Conservation (phyloP, 2,329 filamentous ascomycete genomes). For the Trichoderma brevicompactum region DNA sequence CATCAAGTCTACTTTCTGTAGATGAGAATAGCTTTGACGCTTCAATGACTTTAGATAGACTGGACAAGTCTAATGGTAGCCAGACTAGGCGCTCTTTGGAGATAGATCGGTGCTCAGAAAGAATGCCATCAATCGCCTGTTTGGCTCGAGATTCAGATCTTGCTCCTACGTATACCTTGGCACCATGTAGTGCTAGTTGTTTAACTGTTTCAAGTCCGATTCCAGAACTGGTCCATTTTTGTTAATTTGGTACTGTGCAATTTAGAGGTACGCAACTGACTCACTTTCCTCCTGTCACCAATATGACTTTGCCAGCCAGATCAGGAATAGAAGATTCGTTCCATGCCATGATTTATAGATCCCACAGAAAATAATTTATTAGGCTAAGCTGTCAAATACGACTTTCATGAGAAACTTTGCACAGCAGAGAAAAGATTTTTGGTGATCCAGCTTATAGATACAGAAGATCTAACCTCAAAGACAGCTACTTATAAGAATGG, state of each 20-base stretch:
- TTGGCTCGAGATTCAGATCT: constrained; percentile 12
- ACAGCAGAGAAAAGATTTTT: too few species aligned
- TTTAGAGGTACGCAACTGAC: background rate
- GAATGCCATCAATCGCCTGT: background rate
- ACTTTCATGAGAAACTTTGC: too few species aligned
- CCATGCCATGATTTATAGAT: background rate
- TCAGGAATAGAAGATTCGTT: background rate
- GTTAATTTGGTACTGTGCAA: background rate
- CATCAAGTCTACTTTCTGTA: background rate
- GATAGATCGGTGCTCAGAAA: background rate
- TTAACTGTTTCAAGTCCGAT: constrained; percentile 7
- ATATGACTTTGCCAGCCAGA: background rate
- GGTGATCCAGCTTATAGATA: too few species aligned
- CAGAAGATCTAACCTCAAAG: too few species aligned
- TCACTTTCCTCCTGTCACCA: constrained; percentile 15
- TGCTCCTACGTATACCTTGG: constrained; percentile 7
- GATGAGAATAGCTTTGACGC: background rate
- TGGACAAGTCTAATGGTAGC: constrained; percentile 1
- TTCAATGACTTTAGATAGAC: background rate
- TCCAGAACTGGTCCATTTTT: background rate
- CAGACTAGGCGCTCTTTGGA: background rate
- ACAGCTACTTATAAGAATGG: too few species aligned
- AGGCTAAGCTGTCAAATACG: too few species aligned
- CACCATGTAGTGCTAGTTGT: constrained; percentile 3
- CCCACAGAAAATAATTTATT: too few species aligned